These are phyloP conservation scores for Suhomyces pyralidae DNA, from an alignment of 805 yeast genomes.

Conservation along the genomic window DNA sequence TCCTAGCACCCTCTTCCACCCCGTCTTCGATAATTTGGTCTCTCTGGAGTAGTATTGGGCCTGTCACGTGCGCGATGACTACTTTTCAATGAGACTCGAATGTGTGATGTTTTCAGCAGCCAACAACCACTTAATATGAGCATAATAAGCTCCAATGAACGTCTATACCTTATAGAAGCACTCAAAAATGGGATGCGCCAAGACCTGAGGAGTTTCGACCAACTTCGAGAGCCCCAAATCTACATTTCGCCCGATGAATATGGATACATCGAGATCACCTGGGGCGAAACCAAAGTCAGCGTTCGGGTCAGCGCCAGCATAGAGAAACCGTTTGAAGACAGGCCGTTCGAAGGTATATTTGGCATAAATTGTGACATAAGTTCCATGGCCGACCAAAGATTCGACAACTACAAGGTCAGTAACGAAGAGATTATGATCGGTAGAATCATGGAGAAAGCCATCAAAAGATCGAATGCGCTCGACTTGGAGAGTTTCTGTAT, in stretches of 20 bases:
- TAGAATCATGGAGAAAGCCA: slow-evolving; percentile 85
- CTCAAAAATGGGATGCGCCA: slow-evolving; percentile 60
- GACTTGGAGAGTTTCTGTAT: slow-evolving; percentile 91
- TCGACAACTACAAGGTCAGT: slow-evolving; percentile 70
- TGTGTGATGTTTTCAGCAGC: not conserved
- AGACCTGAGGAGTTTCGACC: slow-evolving; percentile 65
- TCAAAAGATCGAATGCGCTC: slow-evolving; percentile 83
- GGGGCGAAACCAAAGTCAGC: slow-evolving; percentile 72
- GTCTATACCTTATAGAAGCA: slow-evolving; percentile 57
- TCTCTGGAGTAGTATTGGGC: too few species aligned
- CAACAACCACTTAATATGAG: not conserved
- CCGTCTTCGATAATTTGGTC: too few species aligned
- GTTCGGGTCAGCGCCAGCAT: slow-evolving; percentile 76
- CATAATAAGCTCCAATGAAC: slow-evolving; percentile 46
- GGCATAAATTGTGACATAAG: slow-evolving; percentile 80
- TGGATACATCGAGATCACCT: slow-evolving; percentile 74
- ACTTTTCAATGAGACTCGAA: not conserved
- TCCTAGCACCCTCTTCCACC: too few species aligned
- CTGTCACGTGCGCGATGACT: not conserved
- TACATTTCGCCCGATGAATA: slow-evolving; percentile 60
- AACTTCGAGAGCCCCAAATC: slow-evolving; percentile 65
- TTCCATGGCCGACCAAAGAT: slow-evolving; percentile 85
- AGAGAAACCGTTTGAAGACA: slow-evolving; percentile 76
- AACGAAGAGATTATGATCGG: slow-evolving; percentile 79
- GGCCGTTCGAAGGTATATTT: slow-evolving; percentile 92